Percentiles rank a stretch among this genome's conserved stretches.
Evolutionary conservation across 306 rosid genomes (phyloP).

Genomic region (Rosa rugosa): DNA sequence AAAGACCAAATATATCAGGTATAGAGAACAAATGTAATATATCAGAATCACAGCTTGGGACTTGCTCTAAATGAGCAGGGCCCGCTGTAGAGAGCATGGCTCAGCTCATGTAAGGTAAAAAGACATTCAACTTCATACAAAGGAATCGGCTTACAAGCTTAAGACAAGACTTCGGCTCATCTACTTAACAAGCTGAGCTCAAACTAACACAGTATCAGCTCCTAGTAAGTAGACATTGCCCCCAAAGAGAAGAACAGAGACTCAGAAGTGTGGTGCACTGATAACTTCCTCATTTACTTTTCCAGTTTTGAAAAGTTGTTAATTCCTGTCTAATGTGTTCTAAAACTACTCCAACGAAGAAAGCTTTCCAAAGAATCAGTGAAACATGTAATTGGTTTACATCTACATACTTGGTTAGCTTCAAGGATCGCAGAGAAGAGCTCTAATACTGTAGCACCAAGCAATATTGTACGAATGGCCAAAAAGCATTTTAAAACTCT

Average conservation of each 20-base stretch:
- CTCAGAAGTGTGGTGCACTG: background rate
- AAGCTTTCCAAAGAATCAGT: background rate
- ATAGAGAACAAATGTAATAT: background rate
- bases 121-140: background rate
- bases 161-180: background rate
- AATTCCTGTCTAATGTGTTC: background rate
- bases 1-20: background rate
- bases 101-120: background rate
- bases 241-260: background rate
- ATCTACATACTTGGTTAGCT: background rate
- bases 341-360: background rate
- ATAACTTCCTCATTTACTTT: background rate
- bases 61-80: background rate
- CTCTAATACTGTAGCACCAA: background rate
- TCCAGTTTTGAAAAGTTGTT: background rate
- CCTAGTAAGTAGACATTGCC: background rate
- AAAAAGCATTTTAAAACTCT: background rate
- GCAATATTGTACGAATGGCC: background rate
- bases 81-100: background rate
- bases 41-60: background rate
- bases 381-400: background rate
- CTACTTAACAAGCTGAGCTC: background rate
- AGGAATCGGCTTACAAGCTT: background rate
- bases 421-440: background rate
- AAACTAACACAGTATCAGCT: background rate